Conservation (phyloP, 164 flowering plant species). For the Vitis vinifera region DNA sequence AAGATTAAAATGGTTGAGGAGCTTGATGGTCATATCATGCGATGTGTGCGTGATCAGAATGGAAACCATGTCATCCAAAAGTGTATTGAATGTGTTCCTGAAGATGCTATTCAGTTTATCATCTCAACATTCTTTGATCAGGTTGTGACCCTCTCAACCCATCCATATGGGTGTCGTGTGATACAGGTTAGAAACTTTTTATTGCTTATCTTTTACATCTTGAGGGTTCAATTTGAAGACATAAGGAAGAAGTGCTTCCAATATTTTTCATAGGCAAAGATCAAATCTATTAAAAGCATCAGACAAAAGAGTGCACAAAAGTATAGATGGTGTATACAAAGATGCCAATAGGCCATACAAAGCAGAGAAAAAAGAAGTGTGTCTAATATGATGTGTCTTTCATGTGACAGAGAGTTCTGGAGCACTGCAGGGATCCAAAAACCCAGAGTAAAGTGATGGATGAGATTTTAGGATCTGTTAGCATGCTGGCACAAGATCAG, state of each 20-base stretch:
- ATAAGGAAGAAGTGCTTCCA: neutral
- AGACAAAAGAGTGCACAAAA: too few relatives aligned
- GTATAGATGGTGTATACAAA: too few relatives aligned
- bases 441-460: constrained; percentile 63
- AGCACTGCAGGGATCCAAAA: constrained; percentile 62
- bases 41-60: constrained; percentile 97
- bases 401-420: constrained; percentile 70
- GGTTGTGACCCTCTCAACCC: constrained; percentile 90
- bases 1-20: constrained; percentile 88
- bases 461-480: constrained; percentile 70
- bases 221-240: neutral
- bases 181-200: constrained; percentile 59
- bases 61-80: constrained; percentile 99
- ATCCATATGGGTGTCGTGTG: constrained; percentile 98
- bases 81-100: constrained; percentile 97
- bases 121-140: constrained; percentile 81
- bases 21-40: constrained; percentile 91
- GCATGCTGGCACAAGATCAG: constrained; percentile 89
- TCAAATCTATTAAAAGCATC: too few relatives aligned
- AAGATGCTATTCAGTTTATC: constrained; percentile 84
- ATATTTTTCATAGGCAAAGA: too few relatives aligned
- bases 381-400: constrained; percentile 2
- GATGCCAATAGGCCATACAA: too few relatives aligned
- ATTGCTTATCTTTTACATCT: neutral
- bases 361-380: neutral